A percentile compares a stretch with the other conserved stretches of the same genome.
Conservation (phyloP, 148 eudicot genomes). For the Nepenthes mirabilis region DNA sequence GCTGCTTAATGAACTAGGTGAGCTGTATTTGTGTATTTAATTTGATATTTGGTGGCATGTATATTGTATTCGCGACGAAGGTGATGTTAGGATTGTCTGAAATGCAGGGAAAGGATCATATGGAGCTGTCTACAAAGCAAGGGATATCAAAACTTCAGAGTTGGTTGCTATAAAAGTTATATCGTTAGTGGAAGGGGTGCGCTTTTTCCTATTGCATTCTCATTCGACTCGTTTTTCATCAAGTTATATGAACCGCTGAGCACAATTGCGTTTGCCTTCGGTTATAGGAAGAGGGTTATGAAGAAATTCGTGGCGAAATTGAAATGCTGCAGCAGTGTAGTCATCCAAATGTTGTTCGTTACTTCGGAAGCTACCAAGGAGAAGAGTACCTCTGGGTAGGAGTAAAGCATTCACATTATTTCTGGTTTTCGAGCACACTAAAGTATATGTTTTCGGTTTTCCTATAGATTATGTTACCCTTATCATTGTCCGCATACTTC, state of each 20-base stretch:
- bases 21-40: conserved; percentile 1
- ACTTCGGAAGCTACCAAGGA: conserved; percentile 98
- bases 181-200: conserved; percentile 88
- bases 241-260: not conserved
- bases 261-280: conserved; percentile 2
- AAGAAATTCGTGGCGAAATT: conserved; percentile 97
- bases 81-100: conserved; percentile 7
- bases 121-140: conserved; percentile 96
- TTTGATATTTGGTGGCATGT: conserved; percentile 1
- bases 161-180: conserved; percentile 96
- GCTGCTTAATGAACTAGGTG: conserved; percentile 85
- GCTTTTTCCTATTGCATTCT: conserved; percentile 2
- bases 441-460: not conserved
- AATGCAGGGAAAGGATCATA: conserved; percentile 93
- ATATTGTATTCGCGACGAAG: conserved; percentile 1
- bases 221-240: not conserved
- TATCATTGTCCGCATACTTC: not conserved
- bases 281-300: conserved; percentile 89
- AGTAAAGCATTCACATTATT: conserved; percentile 1
- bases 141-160: conserved; percentile 80
- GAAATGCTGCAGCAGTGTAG: conserved; percentile 99
- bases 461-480: not conserved
- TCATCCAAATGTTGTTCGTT: conserved; percentile 99
- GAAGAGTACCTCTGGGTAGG: conserved; percentile 97
- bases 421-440: not conserved